These are phyloP conservation scores for Penicillium frequentans DNA, from an alignment of 2,329 filamentous ascomycete genomes.

Conservation along the genomic window DNA sequence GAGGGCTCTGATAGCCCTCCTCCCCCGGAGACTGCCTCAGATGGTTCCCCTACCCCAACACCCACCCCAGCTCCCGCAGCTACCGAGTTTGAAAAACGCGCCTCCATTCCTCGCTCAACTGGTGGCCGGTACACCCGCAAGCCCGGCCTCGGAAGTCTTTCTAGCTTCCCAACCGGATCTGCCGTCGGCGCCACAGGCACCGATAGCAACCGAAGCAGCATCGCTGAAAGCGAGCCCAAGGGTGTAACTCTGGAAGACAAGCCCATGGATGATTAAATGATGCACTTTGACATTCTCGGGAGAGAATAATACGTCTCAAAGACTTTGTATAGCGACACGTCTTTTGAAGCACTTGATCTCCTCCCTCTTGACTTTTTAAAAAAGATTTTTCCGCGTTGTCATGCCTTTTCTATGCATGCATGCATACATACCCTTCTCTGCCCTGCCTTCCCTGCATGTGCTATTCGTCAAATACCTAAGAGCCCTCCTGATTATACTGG, in stretches of 20 bases:
- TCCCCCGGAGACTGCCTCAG: conserved; percentile 26
- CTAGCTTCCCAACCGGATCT: conserved; percentile 29
- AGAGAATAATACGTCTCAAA: not conserved
- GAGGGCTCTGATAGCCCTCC: conserved; percentile 30
- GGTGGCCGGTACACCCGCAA: conserved; percentile 51
- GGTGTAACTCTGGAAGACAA: conserved; percentile 70
- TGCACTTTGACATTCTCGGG: not conserved
- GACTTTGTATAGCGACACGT: conserved; percentile 6
- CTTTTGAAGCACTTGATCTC: not conserved
- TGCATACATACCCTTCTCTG: conserved; percentile 8
- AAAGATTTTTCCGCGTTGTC: not conserved
- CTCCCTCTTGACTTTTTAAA: not conserved
- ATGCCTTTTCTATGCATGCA: conserved; percentile 2
- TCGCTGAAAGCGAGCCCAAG: conserved; percentile 41
- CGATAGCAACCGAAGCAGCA: conserved; percentile 35
- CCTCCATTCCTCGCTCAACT: conserved; percentile 59
- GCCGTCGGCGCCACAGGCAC: conserved; percentile 23
- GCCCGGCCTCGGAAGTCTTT: conserved; percentile 48
- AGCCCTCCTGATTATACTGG: not conserved
- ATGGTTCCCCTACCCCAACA: conserved; percentile 38
- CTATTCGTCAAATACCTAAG: conserved; percentile 2
- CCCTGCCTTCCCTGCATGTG: conserved; percentile 5
- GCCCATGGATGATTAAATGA: conserved; percentile 69
- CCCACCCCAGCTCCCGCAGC: conserved; percentile 27
- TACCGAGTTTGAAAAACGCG: conserved; percentile 58